Evolutionary conservation across 2,329 filamentous ascomycete genomes (phyloP).

Genomic region (Cladobotryum mycophilum): DNA sequence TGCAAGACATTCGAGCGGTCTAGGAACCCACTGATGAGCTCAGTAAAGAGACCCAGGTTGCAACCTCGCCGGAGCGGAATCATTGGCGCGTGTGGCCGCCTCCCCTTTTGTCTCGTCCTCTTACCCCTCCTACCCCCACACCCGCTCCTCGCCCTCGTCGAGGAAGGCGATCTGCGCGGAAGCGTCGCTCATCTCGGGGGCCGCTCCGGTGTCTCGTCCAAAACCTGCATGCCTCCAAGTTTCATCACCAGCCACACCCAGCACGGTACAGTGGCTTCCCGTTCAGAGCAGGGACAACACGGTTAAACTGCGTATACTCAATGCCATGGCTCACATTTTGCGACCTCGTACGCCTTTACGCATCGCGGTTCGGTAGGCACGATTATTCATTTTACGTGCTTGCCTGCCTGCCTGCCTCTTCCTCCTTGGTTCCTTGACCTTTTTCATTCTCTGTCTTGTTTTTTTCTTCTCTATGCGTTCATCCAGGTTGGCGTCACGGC

Average conservation of each 20-base stretch:
- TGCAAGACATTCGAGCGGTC: constrained; percentile 26
- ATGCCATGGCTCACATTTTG: constrained; percentile 21
- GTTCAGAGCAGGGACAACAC: constrained; percentile 8
- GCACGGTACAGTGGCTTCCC: constrained; percentile 2
- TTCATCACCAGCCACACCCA: no score
- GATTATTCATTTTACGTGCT: no score
- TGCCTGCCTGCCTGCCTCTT: no score
- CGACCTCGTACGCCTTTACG: constrained; percentile 2
- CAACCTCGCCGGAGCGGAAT: not conserved
- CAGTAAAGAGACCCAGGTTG: constrained; percentile 13
- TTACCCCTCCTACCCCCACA: not conserved
- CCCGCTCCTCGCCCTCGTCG: constrained; percentile 4
- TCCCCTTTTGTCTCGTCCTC: not conserved
- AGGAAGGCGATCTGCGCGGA: not conserved
- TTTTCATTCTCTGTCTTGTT: not conserved
- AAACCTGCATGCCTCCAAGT: no score
- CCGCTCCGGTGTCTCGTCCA: no score
- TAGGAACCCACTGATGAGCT: constrained; percentile 21
- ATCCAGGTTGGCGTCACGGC: not conserved
- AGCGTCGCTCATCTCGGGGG: not conserved
- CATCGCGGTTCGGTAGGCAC: no score
- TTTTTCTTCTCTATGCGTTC: not conserved
- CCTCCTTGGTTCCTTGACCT: constrained; percentile 8
- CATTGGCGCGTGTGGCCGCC: not conserved
- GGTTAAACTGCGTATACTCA: constrained; percentile 12